Evolutionary conservation across 352 stramenopile species (phyloP).

Genomic region (Globisporangium cystogenes): DNA sequence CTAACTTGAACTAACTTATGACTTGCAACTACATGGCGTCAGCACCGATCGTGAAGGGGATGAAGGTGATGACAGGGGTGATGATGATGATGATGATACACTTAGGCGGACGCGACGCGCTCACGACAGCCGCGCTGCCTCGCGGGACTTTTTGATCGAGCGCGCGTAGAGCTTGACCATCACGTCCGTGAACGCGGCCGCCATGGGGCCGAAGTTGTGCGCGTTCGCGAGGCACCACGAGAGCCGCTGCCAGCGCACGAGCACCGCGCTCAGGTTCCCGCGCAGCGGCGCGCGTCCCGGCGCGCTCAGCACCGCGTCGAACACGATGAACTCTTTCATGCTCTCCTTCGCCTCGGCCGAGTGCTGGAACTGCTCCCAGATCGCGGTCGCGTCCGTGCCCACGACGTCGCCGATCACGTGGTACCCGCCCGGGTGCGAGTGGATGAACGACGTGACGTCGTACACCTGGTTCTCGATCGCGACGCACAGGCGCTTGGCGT

Average conservation of each 20-base stretch:
- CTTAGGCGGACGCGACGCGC: too few relatives aligned
- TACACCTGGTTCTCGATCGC: conserved; percentile 61
- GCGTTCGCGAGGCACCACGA: conserved; percentile 51
- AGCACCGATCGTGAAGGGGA: too few relatives aligned
- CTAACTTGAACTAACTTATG: background rate
- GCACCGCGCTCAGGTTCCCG: conserved; percentile 31
- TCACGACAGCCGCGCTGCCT: background rate
- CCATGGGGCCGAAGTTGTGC: conserved; percentile 44
- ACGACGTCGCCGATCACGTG: conserved; percentile 71
- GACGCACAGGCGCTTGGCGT: conserved; percentile 42
- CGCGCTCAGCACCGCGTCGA: conserved; percentile 34
- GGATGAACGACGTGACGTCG: conserved; percentile 61
- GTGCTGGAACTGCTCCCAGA: conserved; percentile 74
- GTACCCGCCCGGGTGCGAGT: conserved; percentile 57
- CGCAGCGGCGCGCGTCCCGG: conserved; percentile 8
- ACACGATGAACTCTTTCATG: conserved; percentile 58
- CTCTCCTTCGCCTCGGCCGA: conserved; percentile 49
- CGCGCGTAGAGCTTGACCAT: conserved; percentile 34
- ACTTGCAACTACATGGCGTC: too few relatives aligned
- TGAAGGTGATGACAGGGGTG: too few relatives aligned
- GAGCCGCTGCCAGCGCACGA: conserved; percentile 41
- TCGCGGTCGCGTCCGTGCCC: conserved; percentile 54
- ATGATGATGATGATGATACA: background rate
- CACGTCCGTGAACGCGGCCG: conserved; percentile 27
- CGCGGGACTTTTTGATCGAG: conserved; percentile 7